A percentile compares a stretch with the other conserved stretches of the same genome.
Conservation (phyloP, 371 early-diverging fungal species). For the Mortierella sp. region DNA sequence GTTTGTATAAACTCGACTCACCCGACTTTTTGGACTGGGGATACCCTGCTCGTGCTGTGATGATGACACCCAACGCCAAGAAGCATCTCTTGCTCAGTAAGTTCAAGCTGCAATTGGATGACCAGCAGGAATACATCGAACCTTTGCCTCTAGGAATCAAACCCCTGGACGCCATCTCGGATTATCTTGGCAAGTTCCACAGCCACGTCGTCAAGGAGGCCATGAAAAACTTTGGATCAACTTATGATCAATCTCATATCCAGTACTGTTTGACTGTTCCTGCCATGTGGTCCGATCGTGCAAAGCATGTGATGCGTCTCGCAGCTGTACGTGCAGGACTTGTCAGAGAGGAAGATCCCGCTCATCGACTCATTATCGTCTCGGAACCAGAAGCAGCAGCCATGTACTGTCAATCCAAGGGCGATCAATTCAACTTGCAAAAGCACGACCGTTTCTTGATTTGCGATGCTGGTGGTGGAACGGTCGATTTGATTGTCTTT, state of each 20-base stretch:
- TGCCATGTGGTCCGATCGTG: slow-evolving; percentile 68
- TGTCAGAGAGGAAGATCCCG: slow-evolving; percentile 59
- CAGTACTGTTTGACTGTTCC: slow-evolving; percentile 67
- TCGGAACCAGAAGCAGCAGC: slow-evolving; percentile 72
- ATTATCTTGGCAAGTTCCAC: slow-evolving; percentile 63
- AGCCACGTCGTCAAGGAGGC: slow-evolving; percentile 61
- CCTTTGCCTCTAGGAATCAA: slow-evolving; percentile 63
- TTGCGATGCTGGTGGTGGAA: slow-evolving; percentile 78
- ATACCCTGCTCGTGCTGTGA: slow-evolving; percentile 66
- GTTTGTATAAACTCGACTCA: slow-evolving; percentile 55
- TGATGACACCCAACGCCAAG: slow-evolving; percentile 69
- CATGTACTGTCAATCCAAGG: slow-evolving; percentile 68
- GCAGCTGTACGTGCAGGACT: slow-evolving; percentile 66
- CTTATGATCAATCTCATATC: slow-evolving; percentile 65
- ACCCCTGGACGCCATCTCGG: slow-evolving; percentile 64
- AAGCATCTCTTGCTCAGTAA: slow-evolving; percentile 64
- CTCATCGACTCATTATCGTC: slow-evolving; percentile 64
- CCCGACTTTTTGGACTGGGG: slow-evolving; percentile 57
- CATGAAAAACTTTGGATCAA: slow-evolving; percentile 65
- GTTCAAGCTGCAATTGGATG: slow-evolving; percentile 71
- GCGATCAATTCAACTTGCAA: slow-evolving; percentile 64
- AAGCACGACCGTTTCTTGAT: slow-evolving; percentile 70
- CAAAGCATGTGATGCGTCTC: slow-evolving; percentile 66
- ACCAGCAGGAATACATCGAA: slow-evolving; percentile 59
- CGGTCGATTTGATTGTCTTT: slow-evolving; percentile 68